Conservation (phyloP, 1,284 basidiomycete species). For the Thecaphora thlaspeos region DNA sequence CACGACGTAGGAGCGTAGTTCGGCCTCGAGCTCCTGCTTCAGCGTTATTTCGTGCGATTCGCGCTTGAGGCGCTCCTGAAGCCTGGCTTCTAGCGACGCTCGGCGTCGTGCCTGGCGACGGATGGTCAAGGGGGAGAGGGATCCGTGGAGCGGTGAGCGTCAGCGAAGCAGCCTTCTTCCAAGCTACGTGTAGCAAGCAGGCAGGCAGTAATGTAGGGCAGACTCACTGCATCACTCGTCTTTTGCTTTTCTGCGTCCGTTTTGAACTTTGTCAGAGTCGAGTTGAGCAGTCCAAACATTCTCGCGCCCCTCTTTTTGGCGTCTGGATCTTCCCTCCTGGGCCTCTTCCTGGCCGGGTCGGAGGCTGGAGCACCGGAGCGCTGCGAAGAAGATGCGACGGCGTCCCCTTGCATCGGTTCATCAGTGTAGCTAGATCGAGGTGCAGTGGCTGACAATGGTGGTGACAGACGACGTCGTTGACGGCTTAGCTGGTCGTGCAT, state of each 20-base stretch:
- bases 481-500: background rate
- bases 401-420: background rate
- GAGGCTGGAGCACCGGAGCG: no score
- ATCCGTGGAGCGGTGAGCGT: no score
- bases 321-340: background rate
- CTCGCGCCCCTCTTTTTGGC: background rate
- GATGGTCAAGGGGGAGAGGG: no score
- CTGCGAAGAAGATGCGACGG: background rate
- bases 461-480: no score
- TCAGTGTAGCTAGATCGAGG: no score
- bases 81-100: background rate
- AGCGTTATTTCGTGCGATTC: background rate
- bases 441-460: no score
- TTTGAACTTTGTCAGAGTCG: background rate
- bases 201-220: background rate
- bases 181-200: background rate
- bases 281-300: conserved; percentile 1
- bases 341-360: background rate
- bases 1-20: background rate
- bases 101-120: background rate
- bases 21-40: background rate
- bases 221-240: background rate
- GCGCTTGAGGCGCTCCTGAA: background rate
- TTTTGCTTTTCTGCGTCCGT: background rate
- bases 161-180: no score